phyloP scores from a whole-genome alignment of 2,329 filamentous ascomycete species.

The Epichloe hybrida region DNA sequence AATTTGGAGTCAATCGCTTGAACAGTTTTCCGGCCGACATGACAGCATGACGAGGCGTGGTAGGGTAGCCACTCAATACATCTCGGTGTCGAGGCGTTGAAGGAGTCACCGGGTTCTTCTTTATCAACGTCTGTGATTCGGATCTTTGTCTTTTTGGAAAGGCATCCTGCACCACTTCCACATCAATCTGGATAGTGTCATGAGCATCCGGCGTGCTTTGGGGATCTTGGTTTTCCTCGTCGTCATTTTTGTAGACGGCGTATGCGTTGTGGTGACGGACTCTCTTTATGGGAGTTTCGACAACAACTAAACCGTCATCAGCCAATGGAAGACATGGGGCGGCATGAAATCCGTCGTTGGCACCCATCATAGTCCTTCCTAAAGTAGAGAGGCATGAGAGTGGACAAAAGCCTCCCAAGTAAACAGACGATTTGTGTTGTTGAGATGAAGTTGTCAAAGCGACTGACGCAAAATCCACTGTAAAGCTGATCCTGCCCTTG shows the following conservation, averaged over 20 bases:
- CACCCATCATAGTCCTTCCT: too few relatives aligned
- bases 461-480: too few relatives aligned
- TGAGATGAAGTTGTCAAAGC: not conserved
- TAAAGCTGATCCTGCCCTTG: too few relatives aligned
- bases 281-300: slow-evolving; percentile 30
- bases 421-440: slow-evolving; percentile 1
- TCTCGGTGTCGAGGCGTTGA: slow-evolving; percentile 68
- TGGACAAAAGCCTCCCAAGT: too few relatives aligned
- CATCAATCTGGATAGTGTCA: slow-evolving; percentile 29
- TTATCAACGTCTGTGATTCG: slow-evolving; percentile 18
- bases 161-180: slow-evolving; percentile 25
- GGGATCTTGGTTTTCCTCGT: slow-evolving; percentile 54
- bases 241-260: slow-evolving; percentile 30
- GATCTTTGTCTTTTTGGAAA: slow-evolving; percentile 14
- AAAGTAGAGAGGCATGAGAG: slow-evolving; percentile 19
- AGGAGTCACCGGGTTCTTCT: slow-evolving; percentile 48
- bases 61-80: slow-evolving; percentile 55
- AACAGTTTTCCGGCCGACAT: slow-evolving; percentile 61
- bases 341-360: not conserved
- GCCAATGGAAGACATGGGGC: not conserved
- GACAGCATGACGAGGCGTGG: slow-evolving; percentile 75
- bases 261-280: slow-evolving; percentile 29
- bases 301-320: slow-evolving; percentile 10
- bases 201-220: slow-evolving; percentile 9
- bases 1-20: slow-evolving; percentile 67